phyloP scores from a whole-genome alignment of 2,329 filamentous ascomycete species.

The Xylariales sp. region DNA sequence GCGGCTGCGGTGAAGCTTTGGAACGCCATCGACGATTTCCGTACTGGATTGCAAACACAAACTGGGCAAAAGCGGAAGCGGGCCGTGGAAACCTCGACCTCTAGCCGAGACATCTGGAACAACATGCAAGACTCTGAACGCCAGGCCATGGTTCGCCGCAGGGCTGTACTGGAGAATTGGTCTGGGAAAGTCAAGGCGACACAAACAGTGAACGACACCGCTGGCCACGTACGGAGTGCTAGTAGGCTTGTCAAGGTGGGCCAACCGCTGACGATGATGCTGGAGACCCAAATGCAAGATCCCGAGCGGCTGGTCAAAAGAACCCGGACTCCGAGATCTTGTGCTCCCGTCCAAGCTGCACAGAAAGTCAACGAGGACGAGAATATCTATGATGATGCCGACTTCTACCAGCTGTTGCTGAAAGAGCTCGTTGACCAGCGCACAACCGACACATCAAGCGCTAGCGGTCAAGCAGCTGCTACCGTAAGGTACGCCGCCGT shows the following conservation, averaged over 20 bases:
- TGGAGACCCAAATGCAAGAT: conserved; percentile 64
- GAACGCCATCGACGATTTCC: conserved; percentile 71
- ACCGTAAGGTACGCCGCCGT: conserved; percentile 62
- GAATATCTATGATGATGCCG: conserved; percentile 82
- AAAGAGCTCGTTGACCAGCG: conserved; percentile 92
- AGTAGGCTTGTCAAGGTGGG: conserved; percentile 34
- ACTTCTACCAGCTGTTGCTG: conserved; percentile 90
- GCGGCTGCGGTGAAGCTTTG: conserved; percentile 80
- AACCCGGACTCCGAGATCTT: conserved; percentile 68
- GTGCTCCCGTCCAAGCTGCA: conserved; percentile 65
- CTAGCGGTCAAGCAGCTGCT: conserved; percentile 41
- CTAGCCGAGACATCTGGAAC: conserved; percentile 66
- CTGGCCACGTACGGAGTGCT: conserved; percentile 42
- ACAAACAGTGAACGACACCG: conserved; percentile 46
- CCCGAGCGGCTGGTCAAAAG: conserved; percentile 64
- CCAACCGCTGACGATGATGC: conserved; percentile 61
- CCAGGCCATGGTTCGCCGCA: conserved; percentile 55
- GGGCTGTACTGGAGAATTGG: conserved; percentile 82
- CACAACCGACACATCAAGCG: conserved; percentile 58
- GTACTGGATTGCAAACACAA: conserved; percentile 53
- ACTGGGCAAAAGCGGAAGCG: conserved; percentile 30
- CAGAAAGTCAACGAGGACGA: conserved; percentile 52
- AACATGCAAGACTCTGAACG: conserved; percentile 64
- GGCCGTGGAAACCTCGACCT: conserved; percentile 52
- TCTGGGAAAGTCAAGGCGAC: conserved; percentile 68